Percentiles rank a stretch among this genome's conserved stretches.
Conservation (phyloP, 129 eudicot genomes). For the Sambucus nigra region DNA sequence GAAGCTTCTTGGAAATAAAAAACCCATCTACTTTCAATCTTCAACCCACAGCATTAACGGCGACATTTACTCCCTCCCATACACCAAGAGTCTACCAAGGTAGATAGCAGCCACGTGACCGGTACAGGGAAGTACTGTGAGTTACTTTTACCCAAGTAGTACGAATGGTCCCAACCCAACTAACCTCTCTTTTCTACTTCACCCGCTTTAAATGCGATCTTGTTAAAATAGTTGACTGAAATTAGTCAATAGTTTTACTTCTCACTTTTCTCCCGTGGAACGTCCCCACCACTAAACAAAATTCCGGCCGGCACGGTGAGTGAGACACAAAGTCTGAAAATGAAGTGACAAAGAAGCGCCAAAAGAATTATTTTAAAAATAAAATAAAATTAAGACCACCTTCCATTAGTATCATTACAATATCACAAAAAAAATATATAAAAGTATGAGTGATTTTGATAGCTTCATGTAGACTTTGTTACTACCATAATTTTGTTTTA, state of each 20-base stretch:
- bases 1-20: not conserved
- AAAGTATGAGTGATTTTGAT: no score
- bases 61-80: not conserved
- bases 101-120: slow-evolving; percentile 22
- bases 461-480: no score
- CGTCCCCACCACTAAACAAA: not conserved
- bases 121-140: not conserved
- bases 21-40: not conserved
- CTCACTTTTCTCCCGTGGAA: not conserved
- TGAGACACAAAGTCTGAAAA: not conserved
- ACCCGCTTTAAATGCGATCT: not conserved
- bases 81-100: not conserved
- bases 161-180: slow-evolving; percentile 22
- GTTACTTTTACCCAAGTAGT: slow-evolving; percentile 3
- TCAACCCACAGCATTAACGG: not conserved
- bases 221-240: slow-evolving; percentile 12
- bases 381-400: not conserved
- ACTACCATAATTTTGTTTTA: no score
- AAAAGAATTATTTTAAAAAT: not conserved
- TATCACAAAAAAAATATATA: no score
- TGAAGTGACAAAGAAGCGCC: not conserved
- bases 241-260: not conserved
- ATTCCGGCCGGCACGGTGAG: slow-evolving; percentile 4
- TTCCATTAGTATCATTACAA: no score
- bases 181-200: slow-evolving; percentile 1